Evolutionary conservation across 805 yeast genomes (phyloP), one percentile per base, ranked within the genome.

Genomic region (Yueomyces sp.): DNA sequence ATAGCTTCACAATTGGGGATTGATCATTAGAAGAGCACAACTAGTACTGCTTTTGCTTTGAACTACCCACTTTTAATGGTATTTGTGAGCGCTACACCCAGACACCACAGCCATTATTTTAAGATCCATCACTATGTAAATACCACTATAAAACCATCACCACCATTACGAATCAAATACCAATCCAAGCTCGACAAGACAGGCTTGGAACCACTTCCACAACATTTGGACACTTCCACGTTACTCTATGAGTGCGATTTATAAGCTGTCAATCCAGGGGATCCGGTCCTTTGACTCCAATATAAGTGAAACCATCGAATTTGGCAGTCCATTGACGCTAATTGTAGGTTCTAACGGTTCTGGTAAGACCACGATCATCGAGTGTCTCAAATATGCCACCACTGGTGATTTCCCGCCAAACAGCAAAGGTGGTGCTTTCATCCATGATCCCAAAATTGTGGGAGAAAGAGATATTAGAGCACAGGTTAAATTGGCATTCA

Each of bases 341-440:
- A 90, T 92, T 43, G 95, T 94, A 30, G 99, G 99, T 0, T 83
- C 83, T 42, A 92, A 92, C 63, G 97, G 98, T 32, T 82, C 95
- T 30, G 98, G 98, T 8, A 90, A 92, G 59, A 92, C 97, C 0
- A 88, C 97, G 1, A 80, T 92, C 45, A 94, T 92, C 48, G 99
- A 92, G 62, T 87, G 96, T 59, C 68, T 92, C 47, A 76, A 87
- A 57, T 92, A 87, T 62, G 90, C 94, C 26, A 86, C 98, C 8
- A 90, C 98, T 0, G 97, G 97, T 7, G 92, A 83, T 55, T 66
- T 88, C 46, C 99, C 99, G 2, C 98, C 98, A 0, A 88, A 90
- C 55, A 79, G 88, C 39, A 87, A 85, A 58, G 95, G 95, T 42
- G 97, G 97, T 6, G 97, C 96, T 1, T 92, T 92, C 59, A 75